Percentiles rank a stretch among this genome's conserved stretches.
Evolutionary conservation across 805 yeast genomes (phyloP).

Genomic region (Metschnikowia peoriensis): DNA sequence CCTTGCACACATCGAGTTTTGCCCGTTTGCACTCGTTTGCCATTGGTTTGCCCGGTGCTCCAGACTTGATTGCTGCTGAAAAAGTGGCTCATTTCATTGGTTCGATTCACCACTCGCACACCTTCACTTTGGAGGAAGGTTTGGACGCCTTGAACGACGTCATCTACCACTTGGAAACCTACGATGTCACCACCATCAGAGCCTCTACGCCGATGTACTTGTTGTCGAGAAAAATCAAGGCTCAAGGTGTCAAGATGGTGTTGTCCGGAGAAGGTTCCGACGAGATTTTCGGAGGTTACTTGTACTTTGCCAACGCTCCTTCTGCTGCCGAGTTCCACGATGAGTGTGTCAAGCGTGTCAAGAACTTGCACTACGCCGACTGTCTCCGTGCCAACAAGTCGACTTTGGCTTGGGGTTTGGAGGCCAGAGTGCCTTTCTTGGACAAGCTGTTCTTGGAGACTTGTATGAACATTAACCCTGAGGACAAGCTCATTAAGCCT

Average conservation of each 20-base stretch:
- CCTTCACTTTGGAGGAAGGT: constrained; percentile 96
- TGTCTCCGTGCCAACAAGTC: constrained; percentile 99
- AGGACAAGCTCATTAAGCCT: constrained; percentile 79
- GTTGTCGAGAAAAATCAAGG: constrained; percentile 94
- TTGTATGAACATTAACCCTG: constrained; percentile 92
- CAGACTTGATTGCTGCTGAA: constrained; percentile 94
- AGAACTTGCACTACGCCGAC: constrained; percentile 96
- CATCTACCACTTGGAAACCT: constrained; percentile 93
- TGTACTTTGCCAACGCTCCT: constrained; percentile 97
- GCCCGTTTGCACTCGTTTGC: constrained; percentile 93
- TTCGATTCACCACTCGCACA: constrained; percentile 96
- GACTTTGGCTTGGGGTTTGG: constrained; percentile 99
- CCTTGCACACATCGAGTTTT: constrained; percentile 74
- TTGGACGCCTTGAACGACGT: constrained; percentile 93
- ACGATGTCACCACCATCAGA: constrained; percentile 97
- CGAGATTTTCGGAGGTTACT: constrained; percentile 97
- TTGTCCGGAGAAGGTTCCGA: constrained; percentile 98
- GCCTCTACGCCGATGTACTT: constrained; percentile 99
- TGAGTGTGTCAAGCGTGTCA: constrained; percentile 93
- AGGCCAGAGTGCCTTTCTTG: constrained; percentile 98
- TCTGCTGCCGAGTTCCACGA: constrained; percentile 88
- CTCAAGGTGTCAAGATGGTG: constrained; percentile 99
- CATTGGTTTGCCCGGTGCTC: constrained; percentile 95
- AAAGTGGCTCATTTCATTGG: constrained; percentile 96
- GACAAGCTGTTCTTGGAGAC: constrained; percentile 90